phyloP scores from a whole-genome alignment of 2,329 filamentous ascomycete species.

The Hysterium pulicare region DNA sequence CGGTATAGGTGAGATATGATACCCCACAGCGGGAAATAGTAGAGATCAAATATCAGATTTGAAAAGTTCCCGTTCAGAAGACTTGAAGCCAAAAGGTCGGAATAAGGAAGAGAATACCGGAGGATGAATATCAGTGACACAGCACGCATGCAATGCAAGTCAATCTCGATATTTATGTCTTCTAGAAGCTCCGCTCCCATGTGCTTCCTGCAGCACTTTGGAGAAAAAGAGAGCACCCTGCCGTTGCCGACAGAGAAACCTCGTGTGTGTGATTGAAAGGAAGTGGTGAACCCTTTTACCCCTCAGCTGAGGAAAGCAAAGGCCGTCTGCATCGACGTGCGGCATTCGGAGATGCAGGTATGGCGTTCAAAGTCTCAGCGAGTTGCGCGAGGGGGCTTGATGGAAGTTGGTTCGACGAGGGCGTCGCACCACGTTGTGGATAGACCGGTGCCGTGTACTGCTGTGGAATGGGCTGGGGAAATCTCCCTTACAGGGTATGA shows the following conservation, averaged over 20 bases:
- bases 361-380: constrained; percentile 24
- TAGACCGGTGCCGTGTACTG: constrained; percentile 18
- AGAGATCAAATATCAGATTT: neutral
- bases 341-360: constrained; percentile 29
- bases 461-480: constrained; percentile 30
- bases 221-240: constrained; percentile 9
- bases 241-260: constrained; percentile 19
- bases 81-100: constrained; percentile 13
- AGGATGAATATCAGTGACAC: constrained; percentile 21
- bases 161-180: constrained; percentile 31
- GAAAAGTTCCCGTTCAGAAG: too few species aligned
- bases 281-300: constrained; percentile 13
- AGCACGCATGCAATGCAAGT: constrained; percentile 33
- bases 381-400: constrained; percentile 11
- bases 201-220: constrained; percentile 15
- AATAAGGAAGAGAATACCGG: constrained; percentile 15
- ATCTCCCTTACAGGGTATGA: constrained; percentile 22
- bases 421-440: constrained; percentile 23
- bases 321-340: constrained; percentile 28
- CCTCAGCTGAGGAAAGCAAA: constrained; percentile 20
- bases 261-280: constrained; percentile 12
- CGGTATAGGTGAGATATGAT: neutral
- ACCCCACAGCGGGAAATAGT: too few species aligned
- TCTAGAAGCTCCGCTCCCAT: constrained; percentile 28
- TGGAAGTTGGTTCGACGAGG: constrained; percentile 21